These are phyloP conservation scores for Serendipita sp. DNA, from an alignment of 768 basidiomycete species.

Conservation along the genomic window DNA sequence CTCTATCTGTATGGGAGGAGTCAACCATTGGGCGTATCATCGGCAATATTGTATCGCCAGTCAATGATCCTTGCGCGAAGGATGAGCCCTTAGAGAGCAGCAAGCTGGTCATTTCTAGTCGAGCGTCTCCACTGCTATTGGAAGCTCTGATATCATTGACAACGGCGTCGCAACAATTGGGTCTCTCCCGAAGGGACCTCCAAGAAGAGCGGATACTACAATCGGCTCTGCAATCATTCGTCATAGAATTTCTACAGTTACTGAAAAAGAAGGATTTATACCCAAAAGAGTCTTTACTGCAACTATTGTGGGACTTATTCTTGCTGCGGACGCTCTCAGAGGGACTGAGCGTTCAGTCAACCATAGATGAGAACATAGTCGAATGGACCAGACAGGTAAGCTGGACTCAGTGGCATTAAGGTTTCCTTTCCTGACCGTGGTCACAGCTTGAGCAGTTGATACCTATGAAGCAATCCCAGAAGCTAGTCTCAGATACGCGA, in stretches of 20 bases:
- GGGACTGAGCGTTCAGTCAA: neutral
- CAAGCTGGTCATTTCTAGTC: slow-evolving; percentile 12
- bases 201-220: neutral
- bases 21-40: slow-evolving; percentile 20
- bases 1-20: slow-evolving; percentile 40
- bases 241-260: slow-evolving; percentile 23
- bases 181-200: slow-evolving; percentile 26
- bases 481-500: slow-evolving; percentile 15
- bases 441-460: neutral
- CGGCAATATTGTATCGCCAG: neutral
- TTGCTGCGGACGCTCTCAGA: slow-evolving; percentile 23
- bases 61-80: no score
- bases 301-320: slow-evolving; percentile 31
- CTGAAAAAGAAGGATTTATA: slow-evolving; percentile 20
- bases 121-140: slow-evolving; percentile 40
- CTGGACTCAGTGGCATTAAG: neutral
- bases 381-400: slow-evolving; percentile 19
- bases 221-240: slow-evolving; percentile 22
- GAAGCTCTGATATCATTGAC: slow-evolving; percentile 40
- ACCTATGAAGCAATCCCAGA: neutral
- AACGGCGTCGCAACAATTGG: slow-evolving; percentile 39
- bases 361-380: slow-evolving; percentile 21
- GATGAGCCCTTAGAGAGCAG: no score
- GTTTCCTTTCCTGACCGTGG: neutral
- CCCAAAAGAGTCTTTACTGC: slow-evolving; percentile 18